Evolutionary conservation across 257 asterid genomes (phyloP), one percentile per base, ranked within the genome.

Genomic region (Verbena officinalis): DNA sequence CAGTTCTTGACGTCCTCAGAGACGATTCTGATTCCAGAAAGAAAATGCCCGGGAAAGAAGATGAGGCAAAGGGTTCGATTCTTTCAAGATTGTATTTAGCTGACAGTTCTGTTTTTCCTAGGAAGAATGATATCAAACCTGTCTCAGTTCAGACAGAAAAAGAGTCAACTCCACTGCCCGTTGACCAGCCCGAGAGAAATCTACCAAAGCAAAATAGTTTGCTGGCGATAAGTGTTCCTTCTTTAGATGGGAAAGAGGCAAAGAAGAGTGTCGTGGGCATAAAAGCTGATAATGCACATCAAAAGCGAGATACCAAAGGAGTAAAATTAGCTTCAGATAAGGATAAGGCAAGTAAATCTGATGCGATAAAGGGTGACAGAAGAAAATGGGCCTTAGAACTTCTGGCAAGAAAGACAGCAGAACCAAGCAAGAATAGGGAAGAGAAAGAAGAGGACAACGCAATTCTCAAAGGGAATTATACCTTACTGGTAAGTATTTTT

Each of bases 371-470:
- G 79, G 80, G 76, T 7, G 99, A 94, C 80, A 94, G 64, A 80
- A 90, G 86, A 76, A 82, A 88, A 83, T 94, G 99, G 99, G 99
- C 99, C 64, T 59, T 94, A 70, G 95, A 94, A 75, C 72, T 94
- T 72, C 86, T 94, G 77, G 97, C 99, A 21, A 88, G 96, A 67
- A 94, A 83, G 81, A 69, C 90, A 50, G 84, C 90, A 58, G 75
- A 70, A 55, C 64, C 86, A 15, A 75, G 78, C 64, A 81, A 81
- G 76, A 81, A 75, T 77, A 76, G 74, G 24, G 82, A 73, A 50
- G 99, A 83, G 45, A 83, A 73, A 53, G 86, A 86, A 50, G 94
- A 75, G 72, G 89, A 81, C 53, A 77, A 17, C 40, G 50, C 65
- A 45, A 71, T 81, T 75, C 83, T 83, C 59, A 94, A 90, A 80